Percentiles rank a stretch among this genome's conserved stretches.
Conservation (phyloP, 306 rosid species). For the Luffa acutangula region DNA sequence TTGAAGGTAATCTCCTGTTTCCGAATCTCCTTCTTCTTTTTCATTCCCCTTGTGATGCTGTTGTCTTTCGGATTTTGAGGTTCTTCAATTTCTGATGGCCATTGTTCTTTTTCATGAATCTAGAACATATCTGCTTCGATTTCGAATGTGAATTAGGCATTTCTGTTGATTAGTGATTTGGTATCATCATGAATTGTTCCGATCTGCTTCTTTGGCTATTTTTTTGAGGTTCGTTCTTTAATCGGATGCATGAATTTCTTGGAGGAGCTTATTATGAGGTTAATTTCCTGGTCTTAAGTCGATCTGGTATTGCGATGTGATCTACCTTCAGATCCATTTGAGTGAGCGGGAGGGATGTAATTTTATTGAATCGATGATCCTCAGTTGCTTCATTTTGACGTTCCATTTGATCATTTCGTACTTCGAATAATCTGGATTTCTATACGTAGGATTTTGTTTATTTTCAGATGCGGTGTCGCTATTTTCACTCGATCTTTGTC, state of each 20-base stretch:
- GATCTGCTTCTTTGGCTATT: not conserved
- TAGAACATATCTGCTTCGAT: not conserved
- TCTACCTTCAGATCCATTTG: not conserved
- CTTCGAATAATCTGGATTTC: not conserved
- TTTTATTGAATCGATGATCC: not conserved
- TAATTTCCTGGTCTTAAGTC: not conserved
- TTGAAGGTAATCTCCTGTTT: not conserved
- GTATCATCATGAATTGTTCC: not conserved
- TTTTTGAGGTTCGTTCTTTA: not conserved
- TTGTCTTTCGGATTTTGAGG: not conserved
- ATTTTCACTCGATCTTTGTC: not conserved
- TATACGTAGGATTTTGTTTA: not conserved
- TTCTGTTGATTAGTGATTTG: not conserved
- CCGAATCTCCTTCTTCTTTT: not conserved
- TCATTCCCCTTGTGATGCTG: not conserved
- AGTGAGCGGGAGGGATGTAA: not conserved
- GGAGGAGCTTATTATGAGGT: not conserved
- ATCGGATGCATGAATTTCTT: not conserved
- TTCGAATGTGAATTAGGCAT: not conserved
- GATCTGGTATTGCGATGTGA: constrained; percentile 1
- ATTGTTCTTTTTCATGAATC: not conserved
- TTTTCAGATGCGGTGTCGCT: not conserved
- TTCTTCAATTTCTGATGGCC: not conserved
- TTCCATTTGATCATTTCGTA: not conserved
- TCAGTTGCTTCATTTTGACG: not conserved